These are phyloP conservation scores for Cordyceps tenuipes DNA, from an alignment of 2,329 filamentous ascomycete species.

Conservation along the genomic window DNA sequence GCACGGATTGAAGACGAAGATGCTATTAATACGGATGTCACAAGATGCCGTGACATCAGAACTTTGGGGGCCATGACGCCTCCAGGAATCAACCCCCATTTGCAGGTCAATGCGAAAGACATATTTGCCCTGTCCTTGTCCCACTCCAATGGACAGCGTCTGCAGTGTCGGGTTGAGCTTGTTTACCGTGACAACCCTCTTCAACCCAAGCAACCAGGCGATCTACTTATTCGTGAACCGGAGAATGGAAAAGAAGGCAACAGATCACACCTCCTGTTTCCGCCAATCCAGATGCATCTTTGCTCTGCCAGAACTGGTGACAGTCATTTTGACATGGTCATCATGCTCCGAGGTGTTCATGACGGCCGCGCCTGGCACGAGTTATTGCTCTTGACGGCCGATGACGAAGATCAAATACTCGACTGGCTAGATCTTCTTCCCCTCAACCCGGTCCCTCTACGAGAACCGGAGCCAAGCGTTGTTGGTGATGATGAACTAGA, in stretches of 20 bases:
- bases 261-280: conserved; percentile 75
- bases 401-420: conserved; percentile 65
- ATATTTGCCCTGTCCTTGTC: conserved; percentile 76
- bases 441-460: conserved; percentile 40
- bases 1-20: conserved; percentile 77
- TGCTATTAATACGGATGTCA: conserved; percentile 73
- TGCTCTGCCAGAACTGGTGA: conserved; percentile 77
- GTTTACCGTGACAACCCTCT: conserved; percentile 72
- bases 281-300: conserved; percentile 65
- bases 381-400: conserved; percentile 65
- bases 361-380: conserved; percentile 72
- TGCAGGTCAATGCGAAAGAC: conserved; percentile 84
- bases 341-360: conserved; percentile 73
- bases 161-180: conserved; percentile 84
- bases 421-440: conserved; percentile 85
- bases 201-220: conserved; percentile 60
- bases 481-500: conserved; percentile 18
- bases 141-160: conserved; percentile 82
- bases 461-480: conserved; percentile 27
- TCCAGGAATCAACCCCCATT: conserved; percentile 63
- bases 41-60: conserved; percentile 67
- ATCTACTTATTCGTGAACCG: conserved; percentile 89
- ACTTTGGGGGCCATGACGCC: conserved; percentile 64
- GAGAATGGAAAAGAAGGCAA: conserved; percentile 60
- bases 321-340: conserved; percentile 59